phyloP scores from a whole-genome alignment of 2,329 filamentous ascomycete species.

The Teratosphaeria viscida region DNA sequence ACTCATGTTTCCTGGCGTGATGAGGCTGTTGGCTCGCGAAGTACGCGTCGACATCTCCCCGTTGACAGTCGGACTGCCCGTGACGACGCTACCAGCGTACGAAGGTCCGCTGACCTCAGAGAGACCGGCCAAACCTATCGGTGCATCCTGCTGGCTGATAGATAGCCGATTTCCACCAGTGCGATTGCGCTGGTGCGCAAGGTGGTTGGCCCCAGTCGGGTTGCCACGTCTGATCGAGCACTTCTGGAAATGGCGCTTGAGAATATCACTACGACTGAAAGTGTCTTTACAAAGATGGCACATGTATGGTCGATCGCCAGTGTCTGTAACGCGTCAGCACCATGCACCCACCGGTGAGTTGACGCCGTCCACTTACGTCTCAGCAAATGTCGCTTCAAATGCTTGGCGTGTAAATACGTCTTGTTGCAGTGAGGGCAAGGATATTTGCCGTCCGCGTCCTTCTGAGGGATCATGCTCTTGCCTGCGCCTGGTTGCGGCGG shows the following conservation, averaged over 20 bases:
- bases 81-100: slow-evolving; percentile 18
- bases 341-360: background rate
- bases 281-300: slow-evolving; percentile 96
- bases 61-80: slow-evolving; percentile 26
- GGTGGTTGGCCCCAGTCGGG: slow-evolving; percentile 84
- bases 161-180: slow-evolving; percentile 34
- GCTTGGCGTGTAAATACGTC: slow-evolving; percentile 94
- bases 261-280: slow-evolving; percentile 92
- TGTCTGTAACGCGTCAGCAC: slow-evolving; percentile 53
- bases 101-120: slow-evolving; percentile 8
- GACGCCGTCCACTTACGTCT: slow-evolving; percentile 61
- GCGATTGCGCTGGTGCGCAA: slow-evolving; percentile 58
- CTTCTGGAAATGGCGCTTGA: slow-evolving; percentile 99
- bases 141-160: slow-evolving; percentile 25
- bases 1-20: slow-evolving; percentile 28
- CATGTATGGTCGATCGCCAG: slow-evolving; percentile 95
- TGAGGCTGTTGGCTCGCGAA: slow-evolving; percentile 40
- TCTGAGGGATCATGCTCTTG: slow-evolving; percentile 81
- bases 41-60: slow-evolving; percentile 37
- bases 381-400: slow-evolving; percentile 89
- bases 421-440: slow-evolving; percentile 97
- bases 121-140: slow-evolving; percentile 26
- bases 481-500: slow-evolving; percentile 59
- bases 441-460: slow-evolving; percentile 96
- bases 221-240: slow-evolving; percentile 94